Evolutionary conservation across 2,329 filamentous ascomycete genomes (phyloP).

Genomic region (Trichoderma atroviride): DNA sequence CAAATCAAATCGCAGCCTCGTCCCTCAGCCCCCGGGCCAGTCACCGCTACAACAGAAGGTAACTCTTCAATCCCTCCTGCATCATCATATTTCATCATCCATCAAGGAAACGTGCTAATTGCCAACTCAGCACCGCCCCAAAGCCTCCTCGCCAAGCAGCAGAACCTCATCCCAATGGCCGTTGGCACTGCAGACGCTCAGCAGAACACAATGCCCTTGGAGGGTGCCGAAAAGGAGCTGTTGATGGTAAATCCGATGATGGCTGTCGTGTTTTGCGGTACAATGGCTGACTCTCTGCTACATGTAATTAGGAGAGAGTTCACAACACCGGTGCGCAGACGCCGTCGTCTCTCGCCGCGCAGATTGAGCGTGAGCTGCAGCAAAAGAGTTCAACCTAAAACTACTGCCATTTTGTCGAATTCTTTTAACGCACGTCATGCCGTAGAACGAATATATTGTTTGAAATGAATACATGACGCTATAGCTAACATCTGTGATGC

Average conservation of each 20-base stretch:
- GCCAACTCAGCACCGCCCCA: slow-evolving; percentile 27
- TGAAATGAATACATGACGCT: background rate
- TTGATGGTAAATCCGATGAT: background rate
- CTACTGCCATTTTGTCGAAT: background rate
- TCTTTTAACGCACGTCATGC: too few relatives aligned
- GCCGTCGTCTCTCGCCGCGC: slow-evolving; percentile 33
- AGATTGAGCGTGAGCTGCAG: slow-evolving; percentile 33
- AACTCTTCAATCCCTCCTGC: background rate
- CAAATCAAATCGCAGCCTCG: background rate
- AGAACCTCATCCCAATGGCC: slow-evolving; percentile 32
- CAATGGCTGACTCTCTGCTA: background rate
- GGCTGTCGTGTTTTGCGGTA: accelerated
- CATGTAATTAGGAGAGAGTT: slow-evolving; percentile 32
- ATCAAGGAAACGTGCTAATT: background rate
- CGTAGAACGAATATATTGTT: background rate
- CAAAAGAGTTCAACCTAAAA: background rate
- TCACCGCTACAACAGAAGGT: slow-evolving; percentile 11
- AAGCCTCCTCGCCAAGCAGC: slow-evolving; percentile 34
- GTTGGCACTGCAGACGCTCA: slow-evolving; percentile 19
- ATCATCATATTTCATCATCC: too few relatives aligned
- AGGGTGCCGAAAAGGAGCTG: background rate
- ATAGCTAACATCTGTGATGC: background rate
- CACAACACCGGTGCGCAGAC: slow-evolving; percentile 34
- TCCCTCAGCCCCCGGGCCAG: background rate
- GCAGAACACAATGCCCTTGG: background rate